Base-by-base conservation (phyloP, 2,329 filamentous ascomycete genomes). In the Neocucurbitaria cava region DNA sequence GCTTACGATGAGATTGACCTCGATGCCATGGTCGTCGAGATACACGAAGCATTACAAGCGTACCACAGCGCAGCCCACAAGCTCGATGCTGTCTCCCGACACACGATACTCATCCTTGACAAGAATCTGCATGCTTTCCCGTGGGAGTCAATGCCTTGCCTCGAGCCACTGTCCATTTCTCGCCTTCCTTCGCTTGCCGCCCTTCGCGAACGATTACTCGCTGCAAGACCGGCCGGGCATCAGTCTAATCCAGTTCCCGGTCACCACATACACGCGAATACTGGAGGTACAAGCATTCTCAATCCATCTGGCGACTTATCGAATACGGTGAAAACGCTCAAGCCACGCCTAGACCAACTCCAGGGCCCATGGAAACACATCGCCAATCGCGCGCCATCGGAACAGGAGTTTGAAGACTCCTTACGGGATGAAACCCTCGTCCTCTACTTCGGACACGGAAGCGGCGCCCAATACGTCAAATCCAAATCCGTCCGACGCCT, bases 1-100 rank as follows among this genome's bases (percentile, higher is more conserved):
- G 95, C 96, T 0, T 97, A 97, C 76, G 95, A 99, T 66, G 95
- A 99, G 77, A 91, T 99, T 59, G 94, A 98, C 75, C 96, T 98
- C 70, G 95, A 99, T 64, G 79, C 83, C 42, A 96, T 99, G 86
- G 87, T 93, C 5, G 83, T 98, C 35, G 92, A 96, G 65, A 91
- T 91, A 0, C 84, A 92, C 35, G 94, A 97, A 76, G 91, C 92
- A 2, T 79, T 99, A 23, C 86, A 88, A 45, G 84, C 86, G 0
- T 97, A 97, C 70, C 88, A 96, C 67, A 82, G 83, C 49, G 76
- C 75, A 21, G 73, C 69, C 4, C 70, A 73, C 7, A 63, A 60
- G 11, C 64, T 79, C 21, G 78, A 79, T 6, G 62, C 63, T 47
- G 68, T 59, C 51, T 68, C 66, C 15, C 79, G 79, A 1, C 95